Conservation (phyloP, 2,329 filamentous ascomycete genomes). For the Botrytis fragariae region DNA sequence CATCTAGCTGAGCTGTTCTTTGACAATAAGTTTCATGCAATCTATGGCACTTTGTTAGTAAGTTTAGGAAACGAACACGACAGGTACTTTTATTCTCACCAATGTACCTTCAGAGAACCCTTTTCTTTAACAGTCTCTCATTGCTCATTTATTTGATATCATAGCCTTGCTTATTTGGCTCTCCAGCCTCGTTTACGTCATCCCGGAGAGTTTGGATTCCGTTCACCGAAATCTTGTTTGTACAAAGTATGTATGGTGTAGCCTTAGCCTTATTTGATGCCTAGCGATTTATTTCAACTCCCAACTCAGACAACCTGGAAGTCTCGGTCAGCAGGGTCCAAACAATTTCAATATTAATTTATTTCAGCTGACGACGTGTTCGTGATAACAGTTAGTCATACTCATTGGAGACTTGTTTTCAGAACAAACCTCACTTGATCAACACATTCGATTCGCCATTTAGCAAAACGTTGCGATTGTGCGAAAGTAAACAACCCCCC, state of each 20-base stretch:
- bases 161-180: neutral
- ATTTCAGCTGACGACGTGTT: constrained; percentile 19
- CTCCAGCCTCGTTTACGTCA: constrained; percentile 9
- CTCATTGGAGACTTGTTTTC: neutral
- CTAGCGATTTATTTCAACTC: constrained; percentile 3
- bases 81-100: constrained; percentile 1
- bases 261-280: constrained; percentile 8
- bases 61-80: neutral
- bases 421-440: neutral
- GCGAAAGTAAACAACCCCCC: constrained; percentile 3
- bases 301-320: neutral
- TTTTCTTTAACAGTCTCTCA: neutral
- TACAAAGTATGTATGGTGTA: neutral
- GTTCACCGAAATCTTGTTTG: neutral
- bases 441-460: neutral
- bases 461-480: neutral
- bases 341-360: constrained; percentile 2
- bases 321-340: constrained; percentile 11
- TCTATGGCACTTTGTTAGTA: neutral
- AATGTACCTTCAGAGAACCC: neutral
- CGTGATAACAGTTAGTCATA: constrained; percentile 13
- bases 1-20: constrained; percentile 13
- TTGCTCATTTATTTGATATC: neutral
- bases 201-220: neutral
- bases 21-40: constrained; percentile 12